Percentiles rank a stretch among this genome's conserved stretches.
Evolutionary conservation across 2,329 filamentous ascomycete species (phyloP).

Genomic region (Phialemonium atrogriseum): DNA sequence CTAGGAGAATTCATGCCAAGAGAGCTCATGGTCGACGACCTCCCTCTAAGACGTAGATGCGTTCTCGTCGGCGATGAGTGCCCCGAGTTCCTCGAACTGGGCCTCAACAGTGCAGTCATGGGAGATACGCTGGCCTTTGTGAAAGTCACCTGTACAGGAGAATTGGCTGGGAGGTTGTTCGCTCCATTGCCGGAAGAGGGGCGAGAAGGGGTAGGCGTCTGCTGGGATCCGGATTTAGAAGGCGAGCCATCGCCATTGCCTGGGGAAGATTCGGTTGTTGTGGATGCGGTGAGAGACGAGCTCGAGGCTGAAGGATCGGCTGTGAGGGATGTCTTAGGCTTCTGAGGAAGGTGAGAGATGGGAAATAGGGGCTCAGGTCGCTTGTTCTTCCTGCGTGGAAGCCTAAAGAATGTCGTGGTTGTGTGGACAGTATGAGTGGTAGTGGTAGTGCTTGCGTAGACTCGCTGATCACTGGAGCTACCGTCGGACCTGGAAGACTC

Average conservation of each 20-base stretch:
- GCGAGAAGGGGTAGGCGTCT: slow-evolving; percentile 22
- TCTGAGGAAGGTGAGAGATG: slow-evolving; percentile 70
- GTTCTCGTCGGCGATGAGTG: slow-evolving; percentile 61
- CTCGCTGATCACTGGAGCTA: slow-evolving; percentile 61
- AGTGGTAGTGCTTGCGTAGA: slow-evolving; percentile 49
- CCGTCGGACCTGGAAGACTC: slow-evolving; percentile 88
- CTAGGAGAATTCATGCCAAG: slow-evolving; percentile 43
- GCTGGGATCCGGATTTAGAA: slow-evolving; percentile 11
- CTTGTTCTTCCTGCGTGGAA: slow-evolving; percentile 69
- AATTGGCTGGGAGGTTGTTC: slow-evolving; percentile 24
- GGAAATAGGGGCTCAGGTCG: slow-evolving; percentile 74
- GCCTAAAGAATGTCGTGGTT: slow-evolving; percentile 69
- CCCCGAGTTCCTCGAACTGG: slow-evolving; percentile 42
- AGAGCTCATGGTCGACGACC: slow-evolving; percentile 88
- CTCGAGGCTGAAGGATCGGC: slow-evolving; percentile 28
- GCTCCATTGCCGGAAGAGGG: slow-evolving; percentile 15
- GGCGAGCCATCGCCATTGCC: slow-evolving; percentile 8
- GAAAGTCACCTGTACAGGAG: slow-evolving; percentile 21
- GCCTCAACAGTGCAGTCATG: slow-evolving; percentile 41
- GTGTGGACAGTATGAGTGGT: slow-evolving; percentile 56
- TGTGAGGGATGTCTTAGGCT: slow-evolving; percentile 31
- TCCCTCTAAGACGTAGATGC: slow-evolving; percentile 55
- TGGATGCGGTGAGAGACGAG: slow-evolving; percentile 34
- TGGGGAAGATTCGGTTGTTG: slow-evolving; percentile 12
- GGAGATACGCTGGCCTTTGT: slow-evolving; percentile 33